Conservation (phyloP, 257 asterid species). For the Solanum paucissectum region DNA sequence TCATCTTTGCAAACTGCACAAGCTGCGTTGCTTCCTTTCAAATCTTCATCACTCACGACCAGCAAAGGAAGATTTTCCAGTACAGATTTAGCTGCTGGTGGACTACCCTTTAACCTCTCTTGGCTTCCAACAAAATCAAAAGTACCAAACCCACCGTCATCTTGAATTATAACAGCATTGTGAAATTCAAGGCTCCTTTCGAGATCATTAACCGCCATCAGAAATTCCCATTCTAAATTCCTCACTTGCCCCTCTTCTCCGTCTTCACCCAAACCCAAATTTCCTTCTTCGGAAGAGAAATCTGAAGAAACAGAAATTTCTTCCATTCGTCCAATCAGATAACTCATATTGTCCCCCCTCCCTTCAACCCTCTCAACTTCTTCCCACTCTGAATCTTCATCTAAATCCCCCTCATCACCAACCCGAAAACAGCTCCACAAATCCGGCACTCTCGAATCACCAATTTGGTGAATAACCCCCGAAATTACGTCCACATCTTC, state of each 20-base stretch:
- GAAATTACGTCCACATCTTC: not conserved
- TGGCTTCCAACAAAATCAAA: conserved; percentile 55
- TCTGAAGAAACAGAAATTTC: not conserved
- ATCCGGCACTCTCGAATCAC: not conserved
- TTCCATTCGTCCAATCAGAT: not conserved
- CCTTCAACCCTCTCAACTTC: not conserved
- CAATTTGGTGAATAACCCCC: not conserved
- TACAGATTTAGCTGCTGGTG: conserved; percentile 73
- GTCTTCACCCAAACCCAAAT: not conserved
- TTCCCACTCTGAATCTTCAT: not conserved
- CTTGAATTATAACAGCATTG: conserved; percentile 23
- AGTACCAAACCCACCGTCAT: conserved; percentile 45
- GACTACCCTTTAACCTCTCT: conserved; percentile 48
- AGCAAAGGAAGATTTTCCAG: conserved; percentile 52
- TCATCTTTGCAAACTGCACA: conserved; percentile 96
- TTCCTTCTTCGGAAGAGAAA: not conserved
- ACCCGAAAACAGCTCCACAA: not conserved
- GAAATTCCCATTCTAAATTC: conserved; percentile 75
- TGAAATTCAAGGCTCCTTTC: conserved; percentile 38
- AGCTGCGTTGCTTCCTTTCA: conserved; percentile 10
- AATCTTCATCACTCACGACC: conserved; percentile 35
- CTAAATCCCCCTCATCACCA: not conserved
- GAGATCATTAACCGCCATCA: conserved; percentile 47
- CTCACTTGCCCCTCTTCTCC: conserved; percentile 31
- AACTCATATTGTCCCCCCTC: not conserved